Evolutionary conservation across 129 eudicot species (phyloP).

Genomic region (Lactuca sativa): DNA sequence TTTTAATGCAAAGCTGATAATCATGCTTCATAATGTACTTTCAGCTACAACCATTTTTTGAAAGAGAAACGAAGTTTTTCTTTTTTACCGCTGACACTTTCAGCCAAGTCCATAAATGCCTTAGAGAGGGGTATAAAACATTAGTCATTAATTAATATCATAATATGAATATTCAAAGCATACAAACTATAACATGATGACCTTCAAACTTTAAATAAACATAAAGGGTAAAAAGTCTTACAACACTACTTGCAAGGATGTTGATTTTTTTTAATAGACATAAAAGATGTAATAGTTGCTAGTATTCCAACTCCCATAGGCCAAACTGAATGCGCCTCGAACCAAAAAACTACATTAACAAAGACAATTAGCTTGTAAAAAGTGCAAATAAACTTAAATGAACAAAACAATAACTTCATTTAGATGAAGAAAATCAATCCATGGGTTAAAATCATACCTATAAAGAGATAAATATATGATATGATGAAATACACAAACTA

Average conservation of each 20-base stretch:
- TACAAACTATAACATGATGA: too few species aligned
- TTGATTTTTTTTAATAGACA: conserved; percentile 66
- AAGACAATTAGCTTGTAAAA: not conserved
- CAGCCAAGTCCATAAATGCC: too few species aligned
- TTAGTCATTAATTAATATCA: conserved; percentile 24
- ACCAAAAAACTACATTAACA: conserved; percentile 62
- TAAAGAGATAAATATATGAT: too few species aligned
- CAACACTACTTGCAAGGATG: conserved; percentile 80
- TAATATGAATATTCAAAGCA: too few species aligned
- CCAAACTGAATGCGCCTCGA: conserved; percentile 92
- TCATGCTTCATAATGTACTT: conserved; percentile 79
- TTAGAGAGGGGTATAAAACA: not conserved
- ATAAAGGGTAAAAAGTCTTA: conserved; percentile 34
- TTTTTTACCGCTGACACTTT: too few species aligned
- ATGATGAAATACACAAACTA: too few species aligned
- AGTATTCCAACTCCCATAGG: conserved; percentile 77
- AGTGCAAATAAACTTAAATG: too few species aligned
- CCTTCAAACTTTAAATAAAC: not conserved
- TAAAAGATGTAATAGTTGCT: conserved; percentile 54
- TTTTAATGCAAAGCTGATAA: conserved; percentile 52
- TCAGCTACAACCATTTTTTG: too few species aligned
- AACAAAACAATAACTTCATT: too few species aligned
- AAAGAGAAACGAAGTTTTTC: too few species aligned
- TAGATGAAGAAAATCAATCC: too few species aligned
- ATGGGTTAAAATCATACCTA: too few species aligned